Evolutionary conservation across 257 asterid genomes (phyloP), one percentile per base, ranked within the genome.

Genomic region (Verbena officinalis): DNA sequence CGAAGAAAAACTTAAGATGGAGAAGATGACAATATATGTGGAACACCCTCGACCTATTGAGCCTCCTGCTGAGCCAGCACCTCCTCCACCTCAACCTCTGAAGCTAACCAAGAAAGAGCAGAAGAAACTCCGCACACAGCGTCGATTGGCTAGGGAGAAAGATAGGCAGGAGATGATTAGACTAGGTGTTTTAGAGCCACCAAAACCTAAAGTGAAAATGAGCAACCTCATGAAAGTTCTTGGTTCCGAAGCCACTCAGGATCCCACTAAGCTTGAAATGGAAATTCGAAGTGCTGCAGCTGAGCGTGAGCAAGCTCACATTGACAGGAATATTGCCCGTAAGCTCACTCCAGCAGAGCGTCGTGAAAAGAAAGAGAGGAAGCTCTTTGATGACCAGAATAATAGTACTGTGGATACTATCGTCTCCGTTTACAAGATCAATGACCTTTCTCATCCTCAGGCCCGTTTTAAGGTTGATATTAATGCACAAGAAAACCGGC

Each of bases 241-340:
- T 11, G 99, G 99, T 48, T 77, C 97, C 19, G 97, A 94, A 80
- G 99, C 99, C 43, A 90, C 99, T 48, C 97, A 90, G 72, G 96
- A 94, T 67, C 99, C 99, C 68, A 90, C 97, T 6, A 88, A 78
- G 80, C 87, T 94, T 31, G 99, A 90, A 67, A 94, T 78, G 96
- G 99, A 90, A 73, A 81, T 90, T 38, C 78, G 91, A 80, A 94
- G 91, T 22, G 99, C 99, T 53, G 99, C 99, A 31, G 96, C 96
- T 7, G 97, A 94, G 77, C 96, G 99, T 3, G 97, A 94, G 76
- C 96, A 86, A 73, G 99, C 99, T 55, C 99, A 94, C 72, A 78
- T 83, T 0, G 99, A 94, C 72, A 72, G 99, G 63, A 94, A 94
- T 52, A 73, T 79, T 23, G 95, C 96, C 20, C 96, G 97, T 40